phyloP scores from a whole-genome alignment of 805 yeast species.

The Debaryomyces tyrocola region DNA sequence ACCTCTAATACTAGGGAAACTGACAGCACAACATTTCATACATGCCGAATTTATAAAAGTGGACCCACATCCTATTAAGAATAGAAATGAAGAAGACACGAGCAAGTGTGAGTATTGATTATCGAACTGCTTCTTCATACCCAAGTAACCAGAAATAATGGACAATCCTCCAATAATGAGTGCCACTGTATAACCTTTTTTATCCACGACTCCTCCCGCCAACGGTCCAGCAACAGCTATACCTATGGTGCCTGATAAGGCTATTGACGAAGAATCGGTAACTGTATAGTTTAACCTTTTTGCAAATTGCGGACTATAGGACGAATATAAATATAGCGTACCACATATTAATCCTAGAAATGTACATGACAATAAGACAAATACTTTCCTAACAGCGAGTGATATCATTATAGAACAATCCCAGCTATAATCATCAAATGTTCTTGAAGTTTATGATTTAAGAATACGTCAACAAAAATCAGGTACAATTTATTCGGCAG shows the following conservation, averaged over 20 bases:
- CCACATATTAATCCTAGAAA: slow-evolving; percentile 63
- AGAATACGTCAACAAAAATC: no score
- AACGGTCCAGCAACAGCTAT: slow-evolving; percentile 64
- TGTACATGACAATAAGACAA: slow-evolving; percentile 30
- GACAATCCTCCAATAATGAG: slow-evolving; percentile 49
- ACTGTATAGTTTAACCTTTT: slow-evolving; percentile 55
- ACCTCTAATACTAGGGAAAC: slow-evolving; percentile 67
- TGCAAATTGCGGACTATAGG: slow-evolving; percentile 78
- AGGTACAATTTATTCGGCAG: no score
- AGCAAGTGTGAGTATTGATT: slow-evolving; percentile 35
- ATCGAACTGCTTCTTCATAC: slow-evolving; percentile 53
- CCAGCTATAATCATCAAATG: not conserved
- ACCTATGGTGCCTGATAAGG: slow-evolving; percentile 68
- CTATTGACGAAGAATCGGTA: slow-evolving; percentile 61
- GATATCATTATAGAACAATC: slow-evolving; percentile 8
- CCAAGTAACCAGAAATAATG: slow-evolving; percentile 55
- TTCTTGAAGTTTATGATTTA: no score
- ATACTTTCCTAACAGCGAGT: slow-evolving; percentile 20
- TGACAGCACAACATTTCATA: slow-evolving; percentile 71
- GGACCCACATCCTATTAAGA: slow-evolving; percentile 66
- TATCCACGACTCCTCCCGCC: slow-evolving; percentile 66
- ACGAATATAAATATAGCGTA: slow-evolving; percentile 72
- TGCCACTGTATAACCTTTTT: slow-evolving; percentile 55
- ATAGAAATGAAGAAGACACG: slow-evolving; percentile 47
- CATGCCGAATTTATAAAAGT: slow-evolving; percentile 64